Conservation (phyloP, 148 eudicot species). For the Oxyria digyna region DNA sequence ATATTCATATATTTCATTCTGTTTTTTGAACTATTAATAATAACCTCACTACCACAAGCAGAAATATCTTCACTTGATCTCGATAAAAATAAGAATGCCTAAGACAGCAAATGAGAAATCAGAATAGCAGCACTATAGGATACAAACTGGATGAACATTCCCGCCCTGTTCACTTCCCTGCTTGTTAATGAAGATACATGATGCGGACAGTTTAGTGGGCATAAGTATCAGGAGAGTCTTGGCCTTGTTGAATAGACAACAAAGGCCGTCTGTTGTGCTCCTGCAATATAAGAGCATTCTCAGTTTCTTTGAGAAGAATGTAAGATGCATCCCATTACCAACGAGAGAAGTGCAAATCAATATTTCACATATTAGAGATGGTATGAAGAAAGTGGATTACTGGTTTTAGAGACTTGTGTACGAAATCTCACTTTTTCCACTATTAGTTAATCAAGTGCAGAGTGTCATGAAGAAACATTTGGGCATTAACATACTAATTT, state of each 20-base stretch:
- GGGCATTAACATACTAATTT: background rate
- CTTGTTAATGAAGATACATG: background rate
- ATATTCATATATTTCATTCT: background rate
- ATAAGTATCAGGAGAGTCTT: background rate
- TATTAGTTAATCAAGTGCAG: background rate
- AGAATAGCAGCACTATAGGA: background rate
- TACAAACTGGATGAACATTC: background rate
- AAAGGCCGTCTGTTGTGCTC: slow-evolving; percentile 12
- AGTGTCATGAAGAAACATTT: background rate
- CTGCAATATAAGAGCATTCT: slow-evolving; percentile 1
- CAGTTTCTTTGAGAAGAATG: background rate
- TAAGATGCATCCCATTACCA: background rate
- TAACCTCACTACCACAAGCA: background rate
- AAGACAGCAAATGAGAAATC: background rate
- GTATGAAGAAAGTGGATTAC: background rate
- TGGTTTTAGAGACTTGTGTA: background rate
- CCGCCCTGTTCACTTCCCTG: background rate
- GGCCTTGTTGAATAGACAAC: slow-evolving; percentile 13
- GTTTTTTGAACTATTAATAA: background rate
- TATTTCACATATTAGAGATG: background rate
- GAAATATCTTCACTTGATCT: background rate
- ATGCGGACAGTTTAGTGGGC: background rate
- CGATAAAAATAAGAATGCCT: background rate
- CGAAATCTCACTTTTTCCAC: background rate
- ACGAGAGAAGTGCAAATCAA: background rate